Evolutionary conservation across 805 yeast genomes (phyloP).

Genomic region (Teunomyces kruisii): DNA sequence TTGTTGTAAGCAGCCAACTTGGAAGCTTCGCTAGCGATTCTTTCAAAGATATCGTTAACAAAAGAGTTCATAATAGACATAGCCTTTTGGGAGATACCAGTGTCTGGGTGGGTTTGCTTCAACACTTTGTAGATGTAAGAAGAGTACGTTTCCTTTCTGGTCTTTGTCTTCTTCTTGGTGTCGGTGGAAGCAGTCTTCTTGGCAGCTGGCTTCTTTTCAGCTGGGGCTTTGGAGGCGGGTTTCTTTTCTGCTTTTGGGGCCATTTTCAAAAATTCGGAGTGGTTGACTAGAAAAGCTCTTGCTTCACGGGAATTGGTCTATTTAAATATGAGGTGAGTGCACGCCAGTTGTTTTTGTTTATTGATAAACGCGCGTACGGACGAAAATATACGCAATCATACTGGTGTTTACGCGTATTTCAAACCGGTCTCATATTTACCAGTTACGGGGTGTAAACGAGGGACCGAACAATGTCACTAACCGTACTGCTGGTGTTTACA

Average conservation of each 20-base stretch:
- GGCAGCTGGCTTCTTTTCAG: conserved; percentile 42
- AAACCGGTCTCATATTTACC: not conserved
- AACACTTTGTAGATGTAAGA: conserved; percentile 40
- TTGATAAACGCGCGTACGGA: conserved; percentile 1
- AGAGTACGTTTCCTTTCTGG: conserved; percentile 40
- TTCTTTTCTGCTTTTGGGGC: conserved; percentile 40
- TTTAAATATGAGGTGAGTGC: not conserved
- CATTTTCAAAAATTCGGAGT: conserved; percentile 17
- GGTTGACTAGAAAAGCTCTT: not conserved
- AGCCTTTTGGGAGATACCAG: conserved; percentile 40
- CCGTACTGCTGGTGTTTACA: not conserved
- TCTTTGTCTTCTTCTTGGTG: conserved; percentile 35
- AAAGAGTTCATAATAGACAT: conserved; percentile 41
- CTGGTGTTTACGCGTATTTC: not conserved
- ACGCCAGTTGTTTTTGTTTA: not conserved
- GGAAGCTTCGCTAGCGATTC: conserved; percentile 38
- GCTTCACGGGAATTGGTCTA: not conserved
- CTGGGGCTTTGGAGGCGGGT: conserved; percentile 41
- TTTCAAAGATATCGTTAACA: conserved; percentile 38
- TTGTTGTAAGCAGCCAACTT: conserved; percentile 42
- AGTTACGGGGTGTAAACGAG: not conserved
- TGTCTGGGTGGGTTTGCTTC: conserved; percentile 41
- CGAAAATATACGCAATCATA: not conserved
- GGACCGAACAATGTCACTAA: not conserved
- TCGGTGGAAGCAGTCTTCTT: conserved; percentile 32